Conservation (phyloP, 345 rosid species). For the Cochlearia excelsa region DNA sequence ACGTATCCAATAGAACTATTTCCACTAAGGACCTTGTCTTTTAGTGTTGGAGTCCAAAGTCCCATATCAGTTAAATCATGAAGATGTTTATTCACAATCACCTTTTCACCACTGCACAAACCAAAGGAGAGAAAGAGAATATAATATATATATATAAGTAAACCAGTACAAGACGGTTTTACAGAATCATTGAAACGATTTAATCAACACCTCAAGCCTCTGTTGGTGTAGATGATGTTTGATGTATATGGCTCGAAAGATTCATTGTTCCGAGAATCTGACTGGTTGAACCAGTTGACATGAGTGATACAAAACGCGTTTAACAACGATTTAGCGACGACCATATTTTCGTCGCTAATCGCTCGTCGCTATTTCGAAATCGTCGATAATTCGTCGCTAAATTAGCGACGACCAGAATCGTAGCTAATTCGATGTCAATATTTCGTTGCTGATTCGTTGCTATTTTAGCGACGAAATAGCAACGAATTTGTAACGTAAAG, state of each 20-base stretch:
- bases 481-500: too few species aligned
- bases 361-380: too few species aligned
- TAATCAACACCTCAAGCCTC: constrained; percentile 57
- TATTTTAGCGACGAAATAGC: too few species aligned
- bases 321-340: too few species aligned
- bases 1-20: constrained; percentile 75
- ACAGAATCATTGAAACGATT: too few species aligned
- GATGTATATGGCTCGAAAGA: constrained; percentile 86
- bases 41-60: constrained; percentile 75
- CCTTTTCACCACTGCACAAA: constrained; percentile 75
- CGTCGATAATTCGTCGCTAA: too few species aligned
- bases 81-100: constrained; percentile 95
- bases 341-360: too few species aligned
- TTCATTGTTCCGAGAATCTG: constrained; percentile 90
- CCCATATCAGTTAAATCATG: constrained; percentile 92
- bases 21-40: constrained; percentile 69
- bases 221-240: constrained; percentile 68
- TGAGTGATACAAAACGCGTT: constrained; percentile 68
- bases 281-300: constrained; percentile 90
- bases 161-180: too few species aligned
- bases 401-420: too few species aligned
- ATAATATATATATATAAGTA: neutral
- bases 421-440: too few species aligned
- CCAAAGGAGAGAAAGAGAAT: neutral
- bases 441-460: too few species aligned